A percentile compares a stretch with the other conserved stretches of the same genome.
Evolutionary conservation across 495 filamentous ascomycete genomes (phyloP).

Genomic region (Corynascus novoguineensis): DNA sequence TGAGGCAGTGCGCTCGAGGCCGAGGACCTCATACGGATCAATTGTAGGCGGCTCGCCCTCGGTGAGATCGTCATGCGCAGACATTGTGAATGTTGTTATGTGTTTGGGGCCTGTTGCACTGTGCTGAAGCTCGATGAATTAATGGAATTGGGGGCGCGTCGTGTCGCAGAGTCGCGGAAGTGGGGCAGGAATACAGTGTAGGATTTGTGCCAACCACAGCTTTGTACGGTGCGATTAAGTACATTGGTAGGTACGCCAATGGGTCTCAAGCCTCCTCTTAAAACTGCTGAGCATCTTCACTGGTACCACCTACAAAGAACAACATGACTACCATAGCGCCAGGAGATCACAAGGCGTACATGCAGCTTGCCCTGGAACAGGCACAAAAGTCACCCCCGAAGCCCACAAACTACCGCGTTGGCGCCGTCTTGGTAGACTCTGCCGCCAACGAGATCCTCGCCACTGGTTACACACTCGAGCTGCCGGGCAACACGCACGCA

Average conservation of each 20-base stretch:
- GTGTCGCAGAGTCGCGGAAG: background rate
- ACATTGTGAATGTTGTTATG: constrained; percentile 27
- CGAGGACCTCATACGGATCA: constrained; percentile 83
- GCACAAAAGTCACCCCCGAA: constrained; percentile 75
- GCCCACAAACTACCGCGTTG: constrained; percentile 89
- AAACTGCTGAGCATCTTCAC: background rate
- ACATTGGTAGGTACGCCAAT: too few relatives aligned
- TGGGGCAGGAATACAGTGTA: background rate
- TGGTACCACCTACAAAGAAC: background rate
- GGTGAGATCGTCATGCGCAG: constrained; percentile 32
- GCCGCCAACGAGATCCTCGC: constrained; percentile 59
- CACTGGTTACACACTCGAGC: constrained; percentile 87
- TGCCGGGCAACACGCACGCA: constrained; percentile 89
- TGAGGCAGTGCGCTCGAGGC: constrained; percentile 56
- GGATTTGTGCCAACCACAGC: background rate
- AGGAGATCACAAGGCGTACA: constrained; percentile 57
- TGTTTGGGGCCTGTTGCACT: background rate
- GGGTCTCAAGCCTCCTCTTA: background rate
- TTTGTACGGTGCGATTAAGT: background rate
- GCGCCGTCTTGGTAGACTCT: constrained; percentile 68
- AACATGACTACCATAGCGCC: constrained; percentile 25
- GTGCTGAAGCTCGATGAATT: background rate
- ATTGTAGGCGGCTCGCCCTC: constrained; percentile 44
- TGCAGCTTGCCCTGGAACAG: constrained; percentile 65
- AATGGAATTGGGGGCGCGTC: constrained; percentile 2